Percentiles rank a stretch among this genome's conserved stretches.
Conservation (phyloP, 306 rosid species). For the Casuarina equisetifolia region DNA sequence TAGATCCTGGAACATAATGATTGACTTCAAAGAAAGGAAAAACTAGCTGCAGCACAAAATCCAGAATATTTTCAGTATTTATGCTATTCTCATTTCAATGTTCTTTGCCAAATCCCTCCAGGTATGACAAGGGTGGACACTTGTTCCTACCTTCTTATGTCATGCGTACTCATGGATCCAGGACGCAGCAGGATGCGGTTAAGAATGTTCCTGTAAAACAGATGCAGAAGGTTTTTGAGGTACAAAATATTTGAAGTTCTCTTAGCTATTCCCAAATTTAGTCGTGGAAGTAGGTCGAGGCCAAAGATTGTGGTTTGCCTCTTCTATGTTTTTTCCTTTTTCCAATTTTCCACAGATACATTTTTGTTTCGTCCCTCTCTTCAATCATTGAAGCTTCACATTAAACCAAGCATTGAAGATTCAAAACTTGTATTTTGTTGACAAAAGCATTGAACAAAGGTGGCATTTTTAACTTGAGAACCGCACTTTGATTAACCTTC, state of each 20-base stretch:
- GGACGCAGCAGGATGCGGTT: conserved; percentile 71
- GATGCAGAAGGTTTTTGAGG: conserved; percentile 84
- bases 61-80: neutral
- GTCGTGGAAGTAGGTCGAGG: neutral
- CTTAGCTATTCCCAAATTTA: neutral
- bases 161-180: conserved; percentile 90
- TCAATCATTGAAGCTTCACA: neutral
- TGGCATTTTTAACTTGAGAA: conserved; percentile 9
- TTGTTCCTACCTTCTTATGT: conserved; percentile 82
- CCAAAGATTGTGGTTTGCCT: neutral
- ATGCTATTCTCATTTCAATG: neutral
- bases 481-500: neutral
- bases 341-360: neutral
- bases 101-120: conserved; percentile 31
- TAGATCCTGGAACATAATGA: neutral
- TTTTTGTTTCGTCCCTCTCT: neutral
- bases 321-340: neutral
- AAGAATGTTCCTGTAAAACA: conserved; percentile 49
- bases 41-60: neutral
- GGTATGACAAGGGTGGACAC: conserved; percentile 89
- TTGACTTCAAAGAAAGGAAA: conserved; percentile 7
- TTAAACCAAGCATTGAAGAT: neutral
- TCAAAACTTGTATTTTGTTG: neutral
- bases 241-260: conserved; percentile 28
- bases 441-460: neutral